A percentile compares a stretch with the other conserved stretches of the same genome.
Conservation (phyloP, 1,284 basidiomycete species). For the Paramarasmius palmivorus region DNA sequence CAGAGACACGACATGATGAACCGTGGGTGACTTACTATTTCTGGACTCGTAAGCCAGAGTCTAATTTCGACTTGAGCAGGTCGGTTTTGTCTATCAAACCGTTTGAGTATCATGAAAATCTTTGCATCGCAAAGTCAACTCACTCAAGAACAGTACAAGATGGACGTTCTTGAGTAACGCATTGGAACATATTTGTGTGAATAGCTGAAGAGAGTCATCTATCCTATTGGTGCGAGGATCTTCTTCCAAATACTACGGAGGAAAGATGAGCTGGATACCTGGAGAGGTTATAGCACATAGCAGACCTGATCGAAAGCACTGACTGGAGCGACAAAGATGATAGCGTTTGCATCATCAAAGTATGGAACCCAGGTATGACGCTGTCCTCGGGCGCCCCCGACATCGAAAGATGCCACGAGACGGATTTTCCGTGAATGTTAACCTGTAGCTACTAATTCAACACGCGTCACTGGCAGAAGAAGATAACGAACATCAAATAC, state of each 20-base stretch:
- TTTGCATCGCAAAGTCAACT: constrained; percentile 23
- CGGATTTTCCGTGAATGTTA: constrained; percentile 69
- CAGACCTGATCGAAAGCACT: constrained; percentile 82
- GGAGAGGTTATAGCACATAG: background rate
- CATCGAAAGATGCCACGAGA: constrained; percentile 83
- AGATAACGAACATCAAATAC: constrained; percentile 49
- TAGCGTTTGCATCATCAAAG: constrained; percentile 84
- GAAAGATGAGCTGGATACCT: background rate
- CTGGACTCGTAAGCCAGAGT: constrained; percentile 62
- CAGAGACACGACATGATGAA: constrained; percentile 5
- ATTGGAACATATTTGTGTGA: constrained; percentile 83
- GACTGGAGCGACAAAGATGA: constrained; percentile 85
- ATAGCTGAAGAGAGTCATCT: constrained; percentile 81
- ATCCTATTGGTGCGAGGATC: constrained; percentile 80
- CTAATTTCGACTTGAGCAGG: constrained; percentile 68
- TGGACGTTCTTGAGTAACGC: constrained; percentile 75
- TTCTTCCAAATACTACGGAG: constrained; percentile 73
- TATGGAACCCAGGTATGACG: constrained; percentile 80
- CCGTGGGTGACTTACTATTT: constrained; percentile 65
- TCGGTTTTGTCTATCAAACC: constrained; percentile 68
- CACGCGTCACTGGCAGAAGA: too few species aligned
- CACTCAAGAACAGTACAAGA: constrained; percentile 78
- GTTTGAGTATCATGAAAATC: constrained; percentile 10
- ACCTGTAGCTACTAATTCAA: constrained; percentile 34
- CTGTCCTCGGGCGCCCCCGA: constrained; percentile 82